Base-by-base conservation (phyloP, 768 basidiomycete genomes). In the Lentinus tigrinus region DNA sequence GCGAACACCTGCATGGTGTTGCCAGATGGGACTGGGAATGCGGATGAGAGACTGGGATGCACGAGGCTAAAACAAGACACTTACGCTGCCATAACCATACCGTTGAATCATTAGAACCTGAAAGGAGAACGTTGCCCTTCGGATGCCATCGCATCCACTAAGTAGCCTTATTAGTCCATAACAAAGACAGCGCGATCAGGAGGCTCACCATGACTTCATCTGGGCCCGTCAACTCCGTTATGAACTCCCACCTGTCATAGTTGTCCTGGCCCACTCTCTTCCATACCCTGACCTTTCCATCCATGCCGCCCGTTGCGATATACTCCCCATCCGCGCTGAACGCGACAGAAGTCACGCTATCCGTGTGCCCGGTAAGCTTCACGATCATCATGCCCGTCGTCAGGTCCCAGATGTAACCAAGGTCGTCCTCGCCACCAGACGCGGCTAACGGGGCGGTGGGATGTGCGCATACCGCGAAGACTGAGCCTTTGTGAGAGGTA, bases 71-170 rank as follows among this genome's bases (percentile, higher is more conserved):
- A 46, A 38, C 17, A 5, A 4, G 21, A 14, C n/a, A 74, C 88
- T 65, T 72, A 97, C 96, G 75, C 77, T 98, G 93, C 95, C 95
- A 99, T 63, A 99, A 77, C 97, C 97, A 99, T 24, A 94, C 85
- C 0, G 91, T 96, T 7, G 88, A 83, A 72, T 98, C 96, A 64
- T 96, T 93, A 8, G 92, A 89, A 40, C 97, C 97, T 1, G 91
- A 94, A 4, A 98, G 80, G 0, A 99, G 81, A 2, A 96, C 88
- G 38, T 78, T 74, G 5, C 95, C 97, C 70, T 88, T 95, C 0
- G 97, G 97, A 78, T 99, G 97, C 96, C 96, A 99, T 75, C 85
- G 80, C 49, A 98, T 68, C 82, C 93, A 98, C 95, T 98, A 39
- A 14, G 31, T 14, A 24, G 39, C 34, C 55, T 34, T 23, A 34